Evolutionary conservation across 1,284 basidiomycete genomes (phyloP).

Genomic region (Tremellales sp.): DNA sequence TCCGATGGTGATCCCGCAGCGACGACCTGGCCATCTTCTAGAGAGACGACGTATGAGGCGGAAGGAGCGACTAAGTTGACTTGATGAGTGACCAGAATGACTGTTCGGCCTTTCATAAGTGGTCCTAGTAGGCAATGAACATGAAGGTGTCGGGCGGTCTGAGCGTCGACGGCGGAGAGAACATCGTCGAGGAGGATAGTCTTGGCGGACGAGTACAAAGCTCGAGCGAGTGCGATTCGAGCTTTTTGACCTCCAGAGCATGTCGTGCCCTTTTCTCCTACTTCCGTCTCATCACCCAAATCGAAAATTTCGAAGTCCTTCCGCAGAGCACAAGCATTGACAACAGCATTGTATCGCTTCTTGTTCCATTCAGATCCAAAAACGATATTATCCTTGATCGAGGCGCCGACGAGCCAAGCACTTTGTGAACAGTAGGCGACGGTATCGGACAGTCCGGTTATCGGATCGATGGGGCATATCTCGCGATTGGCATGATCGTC

Average conservation of each 20-base stretch:
- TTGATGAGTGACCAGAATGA: conserved; percentile 55
- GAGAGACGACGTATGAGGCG: conserved; percentile 45
- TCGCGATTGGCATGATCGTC: conserved; percentile 47
- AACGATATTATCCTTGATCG: conserved; percentile 55
- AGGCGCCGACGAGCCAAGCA: conserved; percentile 55
- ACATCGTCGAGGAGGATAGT: conserved; percentile 47
- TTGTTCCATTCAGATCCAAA: conserved; percentile 52
- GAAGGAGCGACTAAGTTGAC: conserved; percentile 53
- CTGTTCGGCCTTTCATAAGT: conserved; percentile 47
- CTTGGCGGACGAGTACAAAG: conserved; percentile 43
- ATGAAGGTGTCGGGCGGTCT: conserved; percentile 44
- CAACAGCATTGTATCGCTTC: conserved; percentile 50
- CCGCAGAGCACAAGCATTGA: conserved; percentile 54
- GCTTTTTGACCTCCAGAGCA: conserved; percentile 49
- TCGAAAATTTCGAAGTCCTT: conserved; percentile 55
- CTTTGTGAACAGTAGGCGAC: conserved; percentile 55
- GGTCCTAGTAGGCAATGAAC: conserved; percentile 40
- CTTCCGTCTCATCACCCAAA: conserved; percentile 56
- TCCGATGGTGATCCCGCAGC: conserved; percentile 39
- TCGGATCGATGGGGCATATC: conserved; percentile 49
- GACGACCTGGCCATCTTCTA: conserved; percentile 38
- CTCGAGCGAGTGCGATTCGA: conserved; percentile 45
- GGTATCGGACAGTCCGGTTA: conserved; percentile 51
- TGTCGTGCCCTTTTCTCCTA: conserved; percentile 57
- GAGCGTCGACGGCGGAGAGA: conserved; percentile 52